Base-by-base conservation (phyloP, 495 filamentous ascomycete species). In the Penicillium pulvis region DNA sequence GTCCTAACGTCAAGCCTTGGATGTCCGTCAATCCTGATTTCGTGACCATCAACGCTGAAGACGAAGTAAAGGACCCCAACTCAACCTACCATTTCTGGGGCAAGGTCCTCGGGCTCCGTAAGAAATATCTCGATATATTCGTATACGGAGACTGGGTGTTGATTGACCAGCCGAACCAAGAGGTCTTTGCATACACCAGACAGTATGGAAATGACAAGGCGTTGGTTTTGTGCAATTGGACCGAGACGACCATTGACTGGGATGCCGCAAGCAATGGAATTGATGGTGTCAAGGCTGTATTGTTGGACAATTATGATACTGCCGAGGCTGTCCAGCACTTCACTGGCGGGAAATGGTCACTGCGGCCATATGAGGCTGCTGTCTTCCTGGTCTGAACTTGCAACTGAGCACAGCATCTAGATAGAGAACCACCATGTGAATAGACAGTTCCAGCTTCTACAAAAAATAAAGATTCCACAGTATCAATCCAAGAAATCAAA, bases 91-190 rank as follows among this genome's bases (percentile, higher is more conserved):
- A 73, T 53, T 86, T 78, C 66, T 87, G 83, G 80, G 72, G 72
- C 9, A 66, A 69, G 3, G 71, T 86, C 55, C 71, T 87, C 3
- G 62, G 64, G n/a, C 57, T 86, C 35, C 76, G 85, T 48, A 83
- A 85, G 67, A 61, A 79, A 51, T 76, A 84, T 55, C 72, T 75
- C 2, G 81, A 85, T 41, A 62, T 83, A 12, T 86, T 88, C 48
- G 80, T 89, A 1, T 85, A 89, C 64, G 87, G 87, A 0, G 64
- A 77, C 51, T 90, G 84, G 60, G 68, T 75, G 51, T 65, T 83
- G 43, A 61, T 86, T 2, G 77, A 80, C 55, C 55, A 64, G 0
- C 70, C 73, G 4, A 78, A 73, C 51, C 66, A 79, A 57, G 71
- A 78, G 39, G 61, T 82, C 1, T 80, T 85, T 46, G 76, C 78